Evolutionary conservation across 352 stramenopile genomes (phyloP), one percentile per base, ranked within the genome.

Genomic region (Albugo candida): DNA sequence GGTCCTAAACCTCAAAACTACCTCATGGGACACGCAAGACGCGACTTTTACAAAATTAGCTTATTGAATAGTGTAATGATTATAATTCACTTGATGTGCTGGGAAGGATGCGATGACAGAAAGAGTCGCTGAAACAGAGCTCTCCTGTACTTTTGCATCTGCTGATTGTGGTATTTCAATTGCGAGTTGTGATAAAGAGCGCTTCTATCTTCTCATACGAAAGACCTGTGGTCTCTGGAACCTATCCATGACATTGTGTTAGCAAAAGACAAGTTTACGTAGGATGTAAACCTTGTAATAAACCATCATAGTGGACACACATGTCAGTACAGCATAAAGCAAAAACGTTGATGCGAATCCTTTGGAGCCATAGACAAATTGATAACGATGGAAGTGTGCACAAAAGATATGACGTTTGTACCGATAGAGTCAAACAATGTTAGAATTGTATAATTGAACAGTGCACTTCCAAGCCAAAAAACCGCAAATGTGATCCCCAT

Each of bases 401-500:
- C 3, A 19, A 24, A 43, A 24, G 17, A 43, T 19, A 43, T 43
- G n/a, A 12, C 58, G 47, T 16, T 58, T 58, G 40, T 53, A 60
- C 68, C 71, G 17, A 75, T 61, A 0, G 59, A 34, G 2, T 71
- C 49, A 43, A 80, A 80, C 36, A 74, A 56, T 10, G 65, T 72
- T 34, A 84, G 55, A 24, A 84, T 52, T 20, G 71, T 84, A 55
- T 81, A 67, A 42, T 84, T 82, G 11, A 80, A 57, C 5, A 83
- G 21, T 0, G 71, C 71, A 45, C 69, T 83, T 2, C 65, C 68
- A 34, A 83, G 53, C 71, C 71, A 83, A 50, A 79, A 82, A 38
- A 67, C 60, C 0, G 69, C 69, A n/a, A 84, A 84, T 18, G 64
- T 80, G 41, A 81, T 44, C 3, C 71, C 71, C 71, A 84, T 81